These are phyloP conservation scores for Xylaria arbuscula DNA, from an alignment of 2,329 filamentous ascomycete genomes.

Conservation along the genomic window DNA sequence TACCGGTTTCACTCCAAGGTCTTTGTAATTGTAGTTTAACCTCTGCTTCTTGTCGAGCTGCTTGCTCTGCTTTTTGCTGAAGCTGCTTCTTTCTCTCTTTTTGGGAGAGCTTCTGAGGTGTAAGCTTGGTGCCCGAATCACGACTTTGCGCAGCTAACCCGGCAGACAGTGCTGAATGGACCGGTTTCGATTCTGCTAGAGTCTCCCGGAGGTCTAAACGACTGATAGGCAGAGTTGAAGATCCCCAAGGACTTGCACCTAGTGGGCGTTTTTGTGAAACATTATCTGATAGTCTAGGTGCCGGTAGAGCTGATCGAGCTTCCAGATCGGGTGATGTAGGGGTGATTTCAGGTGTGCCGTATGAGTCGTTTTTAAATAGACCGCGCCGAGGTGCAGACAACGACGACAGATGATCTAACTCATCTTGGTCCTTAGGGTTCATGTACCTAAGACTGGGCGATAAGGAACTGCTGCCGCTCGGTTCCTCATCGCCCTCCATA, in stretches of 20 bases:
- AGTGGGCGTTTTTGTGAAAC: conserved; percentile 33
- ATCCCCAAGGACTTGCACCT: conserved; percentile 61
- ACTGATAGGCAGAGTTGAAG: conserved; percentile 63
- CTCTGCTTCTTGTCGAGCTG: conserved; percentile 52
- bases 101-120: conserved; percentile 78
- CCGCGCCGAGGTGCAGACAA: conserved; percentile 54
- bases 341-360: conserved; percentile 28
- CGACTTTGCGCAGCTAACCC: conserved; percentile 65
- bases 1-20: conserved; percentile 59
- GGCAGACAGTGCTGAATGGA: conserved; percentile 63
- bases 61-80: conserved; percentile 69
- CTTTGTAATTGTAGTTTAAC: conserved; percentile 50
- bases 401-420: conserved; percentile 49
- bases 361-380: conserved; percentile 52
- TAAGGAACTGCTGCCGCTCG: conserved; percentile 48
- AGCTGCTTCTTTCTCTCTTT: conserved; percentile 90
- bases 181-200: conserved; percentile 69
- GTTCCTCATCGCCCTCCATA: conserved; percentile 84
- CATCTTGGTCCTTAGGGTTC: conserved; percentile 36
- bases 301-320: conserved; percentile 21
- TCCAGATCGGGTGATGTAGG: conserved; percentile 33
- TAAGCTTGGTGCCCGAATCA: conserved; percentile 52
- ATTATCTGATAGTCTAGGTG: conserved; percentile 32
- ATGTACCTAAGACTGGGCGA: conserved; percentile 45
- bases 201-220: conserved; percentile 83